Conservation (phyloP, 2,329 filamentous ascomycete genomes). For the Aspergillus uvarum region DNA sequence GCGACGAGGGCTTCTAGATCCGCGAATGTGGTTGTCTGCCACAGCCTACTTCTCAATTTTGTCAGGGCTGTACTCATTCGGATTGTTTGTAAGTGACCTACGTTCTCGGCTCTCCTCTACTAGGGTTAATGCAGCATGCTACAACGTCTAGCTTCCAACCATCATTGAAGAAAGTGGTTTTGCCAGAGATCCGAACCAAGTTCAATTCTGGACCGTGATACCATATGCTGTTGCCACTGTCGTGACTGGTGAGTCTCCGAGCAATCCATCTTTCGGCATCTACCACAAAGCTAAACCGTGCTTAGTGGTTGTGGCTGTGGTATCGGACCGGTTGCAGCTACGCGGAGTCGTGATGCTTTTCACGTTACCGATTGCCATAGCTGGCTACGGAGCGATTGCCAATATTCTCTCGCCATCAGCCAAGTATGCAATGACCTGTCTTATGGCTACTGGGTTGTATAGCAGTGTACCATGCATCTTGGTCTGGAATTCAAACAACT, state of each 20-base stretch:
- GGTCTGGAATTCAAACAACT: conserved; percentile 68
- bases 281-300: background rate
- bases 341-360: conserved; percentile 63
- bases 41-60: conserved; percentile 60
- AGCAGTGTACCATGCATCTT: conserved; percentile 62
- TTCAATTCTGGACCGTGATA: conserved; percentile 64
- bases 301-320: conserved; percentile 45
- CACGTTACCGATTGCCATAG: conserved; percentile 63
- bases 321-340: conserved; percentile 61
- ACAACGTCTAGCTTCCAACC: conserved; percentile 54
- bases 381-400: conserved; percentile 64
- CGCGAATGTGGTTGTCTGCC: conserved; percentile 64
- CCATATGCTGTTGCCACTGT: conserved; percentile 62
- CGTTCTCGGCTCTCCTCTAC: background rate
- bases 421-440: conserved; percentile 66
- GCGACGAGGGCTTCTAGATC: conserved; percentile 57
- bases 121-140: background rate
- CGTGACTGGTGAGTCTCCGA: conserved; percentile 48
- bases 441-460: conserved; percentile 67
- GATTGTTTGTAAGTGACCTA: conserved; percentile 56
- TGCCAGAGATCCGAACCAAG: conserved; percentile 55
- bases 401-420: conserved; percentile 53
- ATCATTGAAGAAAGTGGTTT: conserved; percentile 61
- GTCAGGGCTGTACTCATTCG: conserved; percentile 62
- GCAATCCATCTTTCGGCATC: background rate